A percentile compares a stretch with the other conserved stretches of the same genome.
These are phyloP conservation scores for Mycosphaerella arachidis DNA, from an alignment of 2,329 filamentous ascomycete species.

Conservation along the genomic window DNA sequence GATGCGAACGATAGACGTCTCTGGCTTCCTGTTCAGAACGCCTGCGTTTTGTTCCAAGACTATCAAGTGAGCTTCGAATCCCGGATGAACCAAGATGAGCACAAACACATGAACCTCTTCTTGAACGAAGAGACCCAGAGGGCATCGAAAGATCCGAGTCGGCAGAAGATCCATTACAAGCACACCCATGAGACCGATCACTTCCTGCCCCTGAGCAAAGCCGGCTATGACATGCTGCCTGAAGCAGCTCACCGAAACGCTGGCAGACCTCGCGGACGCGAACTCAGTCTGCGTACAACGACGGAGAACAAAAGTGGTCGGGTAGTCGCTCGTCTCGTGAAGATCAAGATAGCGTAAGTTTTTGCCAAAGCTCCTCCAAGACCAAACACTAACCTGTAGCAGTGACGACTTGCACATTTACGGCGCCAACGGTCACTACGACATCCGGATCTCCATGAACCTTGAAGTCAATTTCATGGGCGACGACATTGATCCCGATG, in stretches of 20 bases:
- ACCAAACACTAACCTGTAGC: neutral
- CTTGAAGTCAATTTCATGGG: conserved; percentile 70
- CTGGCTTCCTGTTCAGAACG: conserved; percentile 61
- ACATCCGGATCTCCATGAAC: conserved; percentile 91
- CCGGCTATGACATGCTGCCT: conserved; percentile 58
- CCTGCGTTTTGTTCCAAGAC: conserved; percentile 62
- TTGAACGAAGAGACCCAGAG: conserved; percentile 63
- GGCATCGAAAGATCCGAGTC: conserved; percentile 26
- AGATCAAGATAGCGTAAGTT: conserved; percentile 62
- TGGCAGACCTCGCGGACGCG: conserved; percentile 43
- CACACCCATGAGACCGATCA: conserved; percentile 79
- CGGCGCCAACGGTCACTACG: conserved; percentile 70
- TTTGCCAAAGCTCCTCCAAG: neutral
- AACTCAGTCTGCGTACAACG: conserved; percentile 58
- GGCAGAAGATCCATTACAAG: conserved; percentile 69
- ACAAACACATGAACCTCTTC: conserved; percentile 77
- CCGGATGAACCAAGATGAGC: conserved; percentile 82
- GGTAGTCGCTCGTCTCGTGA: conserved; percentile 79
- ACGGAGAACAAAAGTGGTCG: conserved; percentile 62
- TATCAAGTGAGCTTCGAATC: conserved; percentile 66
- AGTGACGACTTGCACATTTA: conserved; percentile 73
- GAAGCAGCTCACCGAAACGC: conserved; percentile 37
- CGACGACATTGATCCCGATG: conserved; percentile 54
- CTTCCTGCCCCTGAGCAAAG: conserved; percentile 70
- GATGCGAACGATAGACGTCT: conserved; percentile 68